Conservation (phyloP, 2,329 filamentous ascomycete species). For the Ophiognomonia clavigignenti-juglandacearum region DNA sequence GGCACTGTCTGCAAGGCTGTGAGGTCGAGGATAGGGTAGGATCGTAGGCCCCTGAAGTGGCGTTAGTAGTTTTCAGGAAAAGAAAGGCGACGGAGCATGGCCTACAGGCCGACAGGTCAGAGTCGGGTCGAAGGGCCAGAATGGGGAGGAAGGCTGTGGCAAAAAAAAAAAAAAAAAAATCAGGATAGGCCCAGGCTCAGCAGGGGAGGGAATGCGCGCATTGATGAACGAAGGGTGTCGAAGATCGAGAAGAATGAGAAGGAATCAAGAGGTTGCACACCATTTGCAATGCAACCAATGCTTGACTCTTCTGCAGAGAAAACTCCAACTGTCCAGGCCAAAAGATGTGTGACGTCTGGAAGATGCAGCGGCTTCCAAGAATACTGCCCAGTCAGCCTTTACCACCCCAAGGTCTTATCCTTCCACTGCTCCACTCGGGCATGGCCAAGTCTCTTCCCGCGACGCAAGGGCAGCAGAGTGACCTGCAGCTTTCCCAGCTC, state of each 20-base stretch:
- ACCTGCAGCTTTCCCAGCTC: background rate
- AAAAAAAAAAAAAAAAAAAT: no score
- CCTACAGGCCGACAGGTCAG: no score
- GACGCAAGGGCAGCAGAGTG: background rate
- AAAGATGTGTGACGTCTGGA: background rate
- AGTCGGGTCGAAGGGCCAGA: no score
- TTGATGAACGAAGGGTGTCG: background rate
- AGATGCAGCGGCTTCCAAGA: background rate
- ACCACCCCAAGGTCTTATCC: no score
- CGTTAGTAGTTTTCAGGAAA: no score
- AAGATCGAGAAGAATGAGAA: background rate
- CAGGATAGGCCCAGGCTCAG: background rate
- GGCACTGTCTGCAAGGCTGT: no score
- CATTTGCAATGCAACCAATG: background rate
- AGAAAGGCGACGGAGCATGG: no score
- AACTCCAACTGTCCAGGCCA: background rate
- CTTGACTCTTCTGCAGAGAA: background rate
- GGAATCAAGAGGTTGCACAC: background rate
- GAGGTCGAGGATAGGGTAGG: background rate
- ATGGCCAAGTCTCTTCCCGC: no score
- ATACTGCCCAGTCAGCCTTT: no score
- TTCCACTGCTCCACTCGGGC: no score
- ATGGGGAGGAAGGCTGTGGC: no score
- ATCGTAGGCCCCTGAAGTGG: background rate
- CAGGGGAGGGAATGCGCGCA: background rate